Base-by-base conservation (phyloP, 495 filamentous ascomycete genomes). In the Neurospora pannonica region DNA sequence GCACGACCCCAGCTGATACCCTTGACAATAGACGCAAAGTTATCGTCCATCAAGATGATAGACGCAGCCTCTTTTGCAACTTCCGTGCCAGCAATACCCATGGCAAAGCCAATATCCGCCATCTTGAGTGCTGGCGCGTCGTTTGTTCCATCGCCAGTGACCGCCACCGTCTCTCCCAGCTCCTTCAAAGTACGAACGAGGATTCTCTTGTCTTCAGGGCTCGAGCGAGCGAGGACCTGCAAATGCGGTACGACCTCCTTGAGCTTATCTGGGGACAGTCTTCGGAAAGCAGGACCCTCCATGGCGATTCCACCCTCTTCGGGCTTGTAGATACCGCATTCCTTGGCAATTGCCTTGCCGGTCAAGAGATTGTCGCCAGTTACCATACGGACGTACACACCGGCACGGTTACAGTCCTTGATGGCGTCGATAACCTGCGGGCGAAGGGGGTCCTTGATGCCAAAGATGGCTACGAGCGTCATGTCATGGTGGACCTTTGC, bases 51-150 rank as follows among this genome's bases (percentile, higher is more conserved):
- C 2, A 97, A 87, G 77, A 97, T 95, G 74, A 97, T 97, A 2
- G 92, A 92, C 71, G 93, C 95, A 11, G 94, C 94, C 81, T 97
- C 94, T 84, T 97, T 97, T 34, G 94, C 94, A 7, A 97, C 94
- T 78, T 96, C 94, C 2, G 94, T 97, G 48, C 94, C 94, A 28
- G 93, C 89, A 78, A 96, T 94, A 43, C 94, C 94, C 94, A 97
- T 97, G 73, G 94, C 94, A 81, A 97, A 97, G n/a, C 94, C 94
- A 39, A 97, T 92, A 82, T 97, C 94, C 19, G 94, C 93, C 76
- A 91, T 91, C 78, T 92, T 93, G 74, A 97, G 86, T 70, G 94
- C 94, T 13, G 94, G 94, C 2, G 93, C 94, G 82, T 97, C 94
- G 77, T 97, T 97, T 42, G 94, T 97, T 19, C 94, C 94, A 78